Evolutionary conservation across 805 yeast genomes (phyloP), one percentile per base, ranked within the genome.

Genomic region (Saitoella complicata): DNA sequence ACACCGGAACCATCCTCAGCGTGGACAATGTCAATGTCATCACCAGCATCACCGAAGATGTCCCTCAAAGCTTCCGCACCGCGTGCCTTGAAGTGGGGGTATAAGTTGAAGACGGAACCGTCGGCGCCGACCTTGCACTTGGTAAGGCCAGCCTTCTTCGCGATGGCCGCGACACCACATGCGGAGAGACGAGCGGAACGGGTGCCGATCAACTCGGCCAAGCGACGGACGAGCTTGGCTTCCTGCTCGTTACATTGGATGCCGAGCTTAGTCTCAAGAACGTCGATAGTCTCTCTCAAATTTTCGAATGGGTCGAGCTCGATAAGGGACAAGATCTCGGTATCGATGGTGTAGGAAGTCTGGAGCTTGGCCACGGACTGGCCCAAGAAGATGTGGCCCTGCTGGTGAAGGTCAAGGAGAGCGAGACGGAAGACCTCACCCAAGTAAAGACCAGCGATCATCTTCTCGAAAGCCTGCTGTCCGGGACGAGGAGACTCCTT

Each of bases 1-100:
- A 84, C 95, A 33, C 36, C 97, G 36, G 91, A 80, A 56, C 98
- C 98, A 68, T 91, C 98, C 68, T 88, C 95, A 52, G 98, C 97
- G 47, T 93, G 82, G 37, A 80, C 83, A 54, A 87, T 76, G 51
- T 71, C 66, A 58, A 91, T 78, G 52, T 97, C 97, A 44, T 64
- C 61, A 42, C 61, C 59, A 36, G 65, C 59, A 95, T 95, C 88
- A 53, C 70, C 88, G 58, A 84, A 83, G 55, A 88, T 85, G 60
- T 86, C 96, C 64, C 78, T 76, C 60, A 88, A 72, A 47, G 83
- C 95, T 59, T 72, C 71, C 41, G 93, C 93, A 34, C 94, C 95
- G 59, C 95, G 75, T 58, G 78, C 79, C 63, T 79, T 74, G 75
- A 88, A 88, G 46, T 78, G 80, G 43, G 98, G 97, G 69, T 88